phyloP scores from a whole-genome alignment of 1,139 yeast genomes.

The Kluyveromyces marxianus region DNA sequence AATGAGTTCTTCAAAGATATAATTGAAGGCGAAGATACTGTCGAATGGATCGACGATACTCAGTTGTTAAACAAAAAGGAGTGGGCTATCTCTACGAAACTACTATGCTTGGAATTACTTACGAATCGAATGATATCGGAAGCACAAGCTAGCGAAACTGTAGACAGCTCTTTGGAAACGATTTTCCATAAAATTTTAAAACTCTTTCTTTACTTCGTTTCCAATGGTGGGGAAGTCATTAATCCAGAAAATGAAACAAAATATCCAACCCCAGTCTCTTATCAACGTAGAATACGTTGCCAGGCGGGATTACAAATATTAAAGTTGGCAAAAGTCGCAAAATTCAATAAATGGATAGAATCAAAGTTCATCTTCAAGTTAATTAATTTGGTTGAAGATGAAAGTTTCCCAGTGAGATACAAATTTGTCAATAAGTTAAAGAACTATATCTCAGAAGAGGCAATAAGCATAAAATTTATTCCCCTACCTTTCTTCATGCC shows the following conservation, averaged over 20 bases:
- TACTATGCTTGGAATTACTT: slow-evolving; percentile 51
- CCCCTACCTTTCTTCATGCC: slow-evolving; percentile 68
- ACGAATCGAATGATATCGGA: slow-evolving; percentile 55
- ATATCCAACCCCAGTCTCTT: slow-evolving; percentile 58
- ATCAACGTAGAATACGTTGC: slow-evolving; percentile 55
- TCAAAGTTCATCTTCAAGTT: slow-evolving; percentile 47
- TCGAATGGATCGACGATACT: slow-evolving; percentile 46
- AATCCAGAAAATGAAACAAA: slow-evolving; percentile 36
- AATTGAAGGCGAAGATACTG: slow-evolving; percentile 28
- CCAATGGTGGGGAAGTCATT: slow-evolving; percentile 78
- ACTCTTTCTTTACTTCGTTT: slow-evolving; percentile 56
- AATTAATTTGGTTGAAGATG: slow-evolving; percentile 61
- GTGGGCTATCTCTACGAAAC: slow-evolving; percentile 37
- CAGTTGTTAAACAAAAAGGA: slow-evolving; percentile 33
- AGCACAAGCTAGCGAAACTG: slow-evolving; percentile 17
- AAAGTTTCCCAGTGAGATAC: slow-evolving; percentile 48
- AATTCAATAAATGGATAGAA: slow-evolving; percentile 46
- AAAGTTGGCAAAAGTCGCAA: slow-evolving; percentile 53
- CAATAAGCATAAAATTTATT: slow-evolving; percentile 57
- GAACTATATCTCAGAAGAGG: slow-evolving; percentile 42
- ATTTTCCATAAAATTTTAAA: slow-evolving; percentile 57
- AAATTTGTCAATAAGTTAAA: slow-evolving; percentile 47
- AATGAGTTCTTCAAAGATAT: slow-evolving; percentile 31
- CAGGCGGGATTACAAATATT: slow-evolving; percentile 61
- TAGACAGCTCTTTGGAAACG: slow-evolving; percentile 21